Conservation (phyloP, 1,139 yeast genomes). For the Yamadazyma songkhlaensis region DNA sequence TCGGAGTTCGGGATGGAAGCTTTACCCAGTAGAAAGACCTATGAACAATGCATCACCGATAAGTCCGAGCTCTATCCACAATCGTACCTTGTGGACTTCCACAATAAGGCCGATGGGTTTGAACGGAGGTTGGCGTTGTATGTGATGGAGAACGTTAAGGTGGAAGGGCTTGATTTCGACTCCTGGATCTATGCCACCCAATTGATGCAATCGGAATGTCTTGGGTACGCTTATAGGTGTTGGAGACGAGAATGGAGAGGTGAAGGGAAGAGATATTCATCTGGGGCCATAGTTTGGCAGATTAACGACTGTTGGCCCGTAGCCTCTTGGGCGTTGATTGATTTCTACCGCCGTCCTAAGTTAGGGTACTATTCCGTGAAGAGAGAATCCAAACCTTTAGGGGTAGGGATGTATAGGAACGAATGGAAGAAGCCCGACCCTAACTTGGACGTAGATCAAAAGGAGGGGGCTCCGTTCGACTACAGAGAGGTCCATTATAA, state of each 20-base stretch:
- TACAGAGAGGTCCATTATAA: slow-evolving; percentile 12
- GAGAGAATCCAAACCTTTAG: slow-evolving; percentile 35
- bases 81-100: slow-evolving; percentile 32
- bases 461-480: slow-evolving; percentile 19
- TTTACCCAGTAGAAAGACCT: slow-evolving; percentile 29
- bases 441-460: slow-evolving; percentile 18
- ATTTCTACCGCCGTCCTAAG: slow-evolving; percentile 38
- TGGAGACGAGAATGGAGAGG: slow-evolving; percentile 48
- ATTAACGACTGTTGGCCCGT: slow-evolving; percentile 52
- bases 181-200: slow-evolving; percentile 48
- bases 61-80: slow-evolving; percentile 32
- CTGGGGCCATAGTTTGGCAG: slow-evolving; percentile 50
- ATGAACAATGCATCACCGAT: slow-evolving; percentile 27
- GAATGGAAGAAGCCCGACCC: slow-evolving; percentile 16
- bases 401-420: slow-evolving; percentile 32
- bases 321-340: slow-evolving; percentile 44
- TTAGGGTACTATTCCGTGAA: slow-evolving; percentile 43
- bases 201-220: slow-evolving; percentile 47
- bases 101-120: slow-evolving; percentile 42
- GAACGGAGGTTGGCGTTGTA: slow-evolving; percentile 42
- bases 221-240: slow-evolving; percentile 41
- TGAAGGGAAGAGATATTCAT: slow-evolving; percentile 25
- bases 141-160: slow-evolving; percentile 40
- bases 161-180: slow-evolving; percentile 26
- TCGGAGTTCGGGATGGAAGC: slow-evolving; percentile 49